Conservation (phyloP, 2,329 filamentous ascomycete species). For the Fusarium chaquense region DNA sequence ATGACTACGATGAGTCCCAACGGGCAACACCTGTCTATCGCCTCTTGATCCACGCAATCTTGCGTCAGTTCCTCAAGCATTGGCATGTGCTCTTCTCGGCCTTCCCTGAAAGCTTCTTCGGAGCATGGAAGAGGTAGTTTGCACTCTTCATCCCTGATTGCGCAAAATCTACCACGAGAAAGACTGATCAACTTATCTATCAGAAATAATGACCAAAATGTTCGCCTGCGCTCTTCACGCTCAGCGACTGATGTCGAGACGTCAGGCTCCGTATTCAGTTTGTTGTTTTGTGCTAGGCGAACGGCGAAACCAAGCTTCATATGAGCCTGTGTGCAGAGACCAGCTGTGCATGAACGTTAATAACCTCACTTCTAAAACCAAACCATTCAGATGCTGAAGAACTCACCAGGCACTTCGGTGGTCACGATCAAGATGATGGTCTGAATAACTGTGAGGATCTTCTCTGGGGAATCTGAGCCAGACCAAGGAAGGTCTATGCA, state of each 20-base stretch:
- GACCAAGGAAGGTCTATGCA: constrained; percentile 22
- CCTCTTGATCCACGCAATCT: constrained; percentile 14
- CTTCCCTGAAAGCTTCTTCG: constrained; percentile 4
- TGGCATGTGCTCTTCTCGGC: neutral
- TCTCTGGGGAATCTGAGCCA: neutral
- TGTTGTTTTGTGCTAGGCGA: constrained; percentile 16
- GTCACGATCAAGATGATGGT: constrained; percentile 27
- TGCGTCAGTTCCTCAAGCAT: neutral
- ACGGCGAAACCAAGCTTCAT: constrained; percentile 27
- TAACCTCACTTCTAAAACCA: neutral
- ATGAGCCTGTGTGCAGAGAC: constrained; percentile 17
- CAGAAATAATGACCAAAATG: constrained; percentile 8
- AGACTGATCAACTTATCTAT: constrained; percentile 20
- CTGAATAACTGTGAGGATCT: constrained; percentile 7
- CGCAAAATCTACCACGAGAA: constrained; percentile 17
- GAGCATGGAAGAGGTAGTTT: constrained; percentile 10
- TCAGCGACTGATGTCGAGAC: neutral
- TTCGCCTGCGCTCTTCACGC: constrained; percentile 9
- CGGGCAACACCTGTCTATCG: constrained; percentile 1
- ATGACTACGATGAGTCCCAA: constrained; percentile 7
- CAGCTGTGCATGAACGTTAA: neutral
- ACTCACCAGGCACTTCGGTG: constrained; percentile 20
- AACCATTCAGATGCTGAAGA: fast-evolving
- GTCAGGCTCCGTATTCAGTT: constrained; percentile 7
- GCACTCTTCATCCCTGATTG: constrained; percentile 19